Base-by-base conservation (phyloP, 78 protist genomes). In the Dictyostelium purpureum region DNA sequence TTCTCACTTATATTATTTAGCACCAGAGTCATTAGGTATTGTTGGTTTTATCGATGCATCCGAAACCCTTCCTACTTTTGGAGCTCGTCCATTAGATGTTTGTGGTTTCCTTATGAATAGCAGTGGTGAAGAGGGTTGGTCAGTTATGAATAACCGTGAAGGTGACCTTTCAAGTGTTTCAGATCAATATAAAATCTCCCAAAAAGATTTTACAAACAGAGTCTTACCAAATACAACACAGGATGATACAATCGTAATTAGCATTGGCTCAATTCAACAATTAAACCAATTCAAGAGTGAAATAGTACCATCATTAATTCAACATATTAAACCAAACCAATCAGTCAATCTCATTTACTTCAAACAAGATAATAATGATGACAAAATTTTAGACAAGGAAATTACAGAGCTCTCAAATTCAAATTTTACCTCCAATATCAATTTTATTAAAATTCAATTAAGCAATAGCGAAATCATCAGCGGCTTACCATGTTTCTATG, bases 31-130 rank as follows among this genome's bases (percentile, higher is more conserved):
- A 49, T 42, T 79, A 7, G 96, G 93, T 31, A 51, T 87, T 24
- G 83, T 94, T n/a, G 94, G 94, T 0, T 81, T 94, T 42, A 65
- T 94, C 1, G 96, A 94, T 51, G 96, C 94, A 6, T 94, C 96
- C 10, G 96, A 94, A 63, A 81, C 83, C 28, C 77, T 88, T 1
- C 91, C 83, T n/a, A 94, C 96, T 28, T 94, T 76, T 77, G 96
- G 96, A 33, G 90, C 90, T 6, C 51, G 65, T 35, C 47, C 52
- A n/a, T 59, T 57, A 47, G 88, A 94, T 63, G 94, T 94, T 10
- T 85, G 82, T 67, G 94, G 89, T 26, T 94, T 78, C 37, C 26
- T 94, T 14, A 24, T 69, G 33, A 67, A 79, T 31, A 4, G 9
- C 24, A 45, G 26, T 71, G 57, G 11, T 16, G 14, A 49, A 9